phyloP scores from a whole-genome alignment of 345 rosid species.

The Citrus cavaleriei region DNA sequence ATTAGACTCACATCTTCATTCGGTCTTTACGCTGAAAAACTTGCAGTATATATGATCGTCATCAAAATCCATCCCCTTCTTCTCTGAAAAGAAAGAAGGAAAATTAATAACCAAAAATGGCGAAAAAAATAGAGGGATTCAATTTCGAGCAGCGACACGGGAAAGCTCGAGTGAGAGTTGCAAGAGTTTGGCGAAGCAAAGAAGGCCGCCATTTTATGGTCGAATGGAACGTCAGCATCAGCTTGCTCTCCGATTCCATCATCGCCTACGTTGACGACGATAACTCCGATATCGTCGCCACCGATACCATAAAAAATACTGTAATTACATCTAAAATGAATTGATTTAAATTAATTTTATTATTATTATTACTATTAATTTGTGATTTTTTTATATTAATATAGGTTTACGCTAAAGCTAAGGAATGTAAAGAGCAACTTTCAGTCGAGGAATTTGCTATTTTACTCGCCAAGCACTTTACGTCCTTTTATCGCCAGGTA shows the following conservation, averaged over 20 bases:
- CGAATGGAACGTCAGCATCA: slow-evolving; percentile 81
- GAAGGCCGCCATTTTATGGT: slow-evolving; percentile 56
- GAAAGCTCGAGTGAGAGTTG: slow-evolving; percentile 75
- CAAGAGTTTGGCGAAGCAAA: slow-evolving; percentile 69
- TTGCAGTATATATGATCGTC: not conserved
- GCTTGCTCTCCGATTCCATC: slow-evolving; percentile 74
- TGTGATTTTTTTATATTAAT: not conserved
- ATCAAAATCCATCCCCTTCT: not conserved
- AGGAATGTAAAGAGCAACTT: slow-evolving; percentile 64
- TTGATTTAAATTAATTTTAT: not conserved
- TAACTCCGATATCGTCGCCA: slow-evolving; percentile 87
- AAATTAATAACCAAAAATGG: slow-evolving; percentile 31
- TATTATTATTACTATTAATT: not conserved
- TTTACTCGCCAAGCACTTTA: slow-evolving; percentile 73
- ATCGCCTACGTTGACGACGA: slow-evolving; percentile 59
- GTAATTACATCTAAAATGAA: slow-evolving; percentile 19
- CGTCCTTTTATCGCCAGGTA: slow-evolving; percentile 76
- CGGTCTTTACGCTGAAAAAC: too few species aligned
- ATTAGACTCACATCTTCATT: too few species aligned
- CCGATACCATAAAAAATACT: slow-evolving; percentile 95
- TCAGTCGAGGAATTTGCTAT: slow-evolving; percentile 85
- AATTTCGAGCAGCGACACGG: slow-evolving; percentile 88
- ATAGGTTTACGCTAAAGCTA: slow-evolving; percentile 87
- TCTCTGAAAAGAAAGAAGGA: too few species aligned
- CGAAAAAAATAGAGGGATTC: slow-evolving; percentile 46